These are phyloP conservation scores for thale cress (Arabidopsis thaliana) DNA, from an alignment of 345 rosid species.

Conservation along the genomic window DNA sequence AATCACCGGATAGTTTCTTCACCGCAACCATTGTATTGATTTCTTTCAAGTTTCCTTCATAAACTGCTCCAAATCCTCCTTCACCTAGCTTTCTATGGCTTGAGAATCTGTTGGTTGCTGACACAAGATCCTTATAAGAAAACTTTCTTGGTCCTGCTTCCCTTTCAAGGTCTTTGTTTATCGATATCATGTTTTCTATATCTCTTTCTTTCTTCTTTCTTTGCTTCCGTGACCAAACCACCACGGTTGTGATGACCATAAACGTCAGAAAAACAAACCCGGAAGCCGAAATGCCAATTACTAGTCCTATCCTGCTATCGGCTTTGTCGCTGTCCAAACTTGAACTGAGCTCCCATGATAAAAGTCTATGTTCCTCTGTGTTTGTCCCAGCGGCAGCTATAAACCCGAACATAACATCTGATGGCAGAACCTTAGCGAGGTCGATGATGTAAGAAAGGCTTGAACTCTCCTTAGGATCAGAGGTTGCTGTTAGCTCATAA, in stretches of 20 bases:
- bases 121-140: slow-evolving; percentile 41
- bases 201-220: slow-evolving; percentile 1
- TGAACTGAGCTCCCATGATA: slow-evolving; percentile 49
- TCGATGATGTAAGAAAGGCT: slow-evolving; percentile 48
- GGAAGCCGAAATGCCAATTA: slow-evolving; percentile 33
- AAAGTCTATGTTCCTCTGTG: slow-evolving; percentile 31
- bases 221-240: slow-evolving; percentile 23
- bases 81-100: slow-evolving; percentile 46
- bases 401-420: slow-evolving; percentile 49
- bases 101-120: slow-evolving; percentile 50
- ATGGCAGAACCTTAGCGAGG: slow-evolving; percentile 45
- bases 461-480: slow-evolving; percentile 31
- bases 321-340: slow-evolving; percentile 8
- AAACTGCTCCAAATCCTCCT: slow-evolving; percentile 58
- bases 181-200: slow-evolving; percentile 23
- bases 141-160: slow-evolving; percentile 53
- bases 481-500: slow-evolving; percentile 9
- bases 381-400: slow-evolving; percentile 42
- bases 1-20: slow-evolving; percentile 49
- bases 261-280: slow-evolving; percentile 20
- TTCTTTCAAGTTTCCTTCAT: slow-evolving; percentile 42
- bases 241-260: not conserved
- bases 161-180: slow-evolving; percentile 51
- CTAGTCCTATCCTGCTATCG: not conserved
- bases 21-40: slow-evolving; percentile 43